Evolutionary conservation across 2,329 filamentous ascomycete species (phyloP), one percentile per base, ranked within the genome.

Genomic region (Colletotrichum orchidophilum): DNA sequence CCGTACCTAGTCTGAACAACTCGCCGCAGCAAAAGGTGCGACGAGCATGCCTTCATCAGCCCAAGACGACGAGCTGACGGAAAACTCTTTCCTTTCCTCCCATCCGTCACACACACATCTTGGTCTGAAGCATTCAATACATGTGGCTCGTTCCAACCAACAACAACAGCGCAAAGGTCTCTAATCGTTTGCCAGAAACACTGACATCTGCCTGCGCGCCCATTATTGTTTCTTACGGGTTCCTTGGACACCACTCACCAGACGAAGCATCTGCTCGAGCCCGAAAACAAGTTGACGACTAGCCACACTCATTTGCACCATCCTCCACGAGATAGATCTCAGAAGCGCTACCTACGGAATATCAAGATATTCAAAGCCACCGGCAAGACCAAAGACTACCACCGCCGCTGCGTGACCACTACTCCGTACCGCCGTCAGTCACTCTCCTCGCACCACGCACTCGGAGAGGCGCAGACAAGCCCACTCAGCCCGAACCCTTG

Each of bases 401-500:
- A 18, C 39, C 39, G 39, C 42, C 58, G 29, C 59, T 26, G n/a
- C 42, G 11, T 46, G 39, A 46, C 39, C 58, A 24, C 42, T 24
- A 52, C 27, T 49, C 27, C 39, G 39, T n/a, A 18, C 39, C 39
- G 39, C 39, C 18, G n/a, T 26, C 59, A 35, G 42, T 52, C 42
- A 33, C 27, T 52, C 46, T 24, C 18, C 39, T 46, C 39, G 39
- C 59, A 29, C 59, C 50, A 35, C 59, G 46, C 29, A 62, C 29
- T 26, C 24, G 6, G n/a, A 52, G 46, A 52, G 59, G 59, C 59
- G 59, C 59, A 62, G 59, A 62, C 46, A 62, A 33, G 26, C 59
- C 59, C 59, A 62, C 59, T 49, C 59, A 29, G 26, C 59, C 29
- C 50, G 21, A n/a, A 62, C 59, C 59, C 59, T 61, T 62, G 59